These are phyloP conservation scores for Picea mariana DNA, from an alignment of 83 land plant genomes.

Conservation along the genomic window DNA sequence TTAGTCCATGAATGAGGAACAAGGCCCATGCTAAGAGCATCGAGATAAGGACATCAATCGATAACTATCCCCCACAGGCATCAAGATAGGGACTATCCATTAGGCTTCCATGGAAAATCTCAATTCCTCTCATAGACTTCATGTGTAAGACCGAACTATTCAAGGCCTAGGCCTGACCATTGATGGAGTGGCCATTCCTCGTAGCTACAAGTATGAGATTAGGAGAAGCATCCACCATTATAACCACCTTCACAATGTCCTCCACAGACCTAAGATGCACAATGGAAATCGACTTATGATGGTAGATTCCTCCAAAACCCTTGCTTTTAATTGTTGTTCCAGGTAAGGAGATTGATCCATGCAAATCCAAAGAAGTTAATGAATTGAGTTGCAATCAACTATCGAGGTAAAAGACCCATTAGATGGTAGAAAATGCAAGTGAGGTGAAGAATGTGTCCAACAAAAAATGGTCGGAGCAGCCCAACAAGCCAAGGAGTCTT, in stretches of 20 bases:
- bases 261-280: slow-evolving; percentile 22
- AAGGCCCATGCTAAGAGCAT: slow-evolving; percentile 27
- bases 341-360: slow-evolving; percentile 16
- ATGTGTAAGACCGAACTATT: slow-evolving; percentile 68
- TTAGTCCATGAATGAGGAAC: slow-evolving; percentile 87
- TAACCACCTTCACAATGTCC: slow-evolving; percentile 43
- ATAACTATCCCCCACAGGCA: slow-evolving; percentile 69
- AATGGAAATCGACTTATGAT: slow-evolving; percentile 19
- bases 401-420: too few relatives aligned
- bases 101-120: slow-evolving; percentile 6
- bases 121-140: slow-evolving; percentile 26
- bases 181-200: slow-evolving; percentile 84
- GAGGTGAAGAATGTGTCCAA: too few relatives aligned
- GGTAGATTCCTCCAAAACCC: slow-evolving; percentile 62
- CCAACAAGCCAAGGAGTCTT: too few relatives aligned
- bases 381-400: background rate
- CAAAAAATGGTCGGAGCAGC: too few relatives aligned
- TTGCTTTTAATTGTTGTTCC: slow-evolving; percentile 13
- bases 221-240: slow-evolving; percentile 23
- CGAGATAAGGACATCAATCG: slow-evolving; percentile 68
- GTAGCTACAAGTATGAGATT: slow-evolving; percentile 68
- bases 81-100: slow-evolving; percentile 30
- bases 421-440: too few relatives aligned
- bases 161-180: slow-evolving; percentile 80
- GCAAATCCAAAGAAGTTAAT: slow-evolving; percentile 22